These are phyloP conservation scores for Trametes elegans DNA, from an alignment of 768 basidiomycete species.

Conservation along the genomic window DNA sequence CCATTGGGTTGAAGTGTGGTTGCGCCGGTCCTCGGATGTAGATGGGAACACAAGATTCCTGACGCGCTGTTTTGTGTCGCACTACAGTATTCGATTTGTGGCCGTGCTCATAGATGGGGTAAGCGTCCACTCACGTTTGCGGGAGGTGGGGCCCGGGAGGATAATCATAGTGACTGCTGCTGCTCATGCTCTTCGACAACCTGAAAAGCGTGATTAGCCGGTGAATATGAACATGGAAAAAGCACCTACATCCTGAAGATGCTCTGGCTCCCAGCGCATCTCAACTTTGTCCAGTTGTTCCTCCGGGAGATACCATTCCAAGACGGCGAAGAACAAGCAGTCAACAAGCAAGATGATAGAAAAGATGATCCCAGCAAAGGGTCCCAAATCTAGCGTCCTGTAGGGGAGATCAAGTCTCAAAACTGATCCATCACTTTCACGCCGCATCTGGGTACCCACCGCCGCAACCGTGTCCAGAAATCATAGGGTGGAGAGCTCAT, in stretches of 20 bases:
- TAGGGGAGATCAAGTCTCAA: neutral
- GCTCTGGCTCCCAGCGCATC: constrained; percentile 53
- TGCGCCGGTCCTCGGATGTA: too few species aligned
- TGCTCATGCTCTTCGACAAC: constrained; percentile 1
- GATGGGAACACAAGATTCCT: too few species aligned
- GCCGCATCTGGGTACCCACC: constrained; percentile 47
- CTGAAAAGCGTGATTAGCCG: neutral
- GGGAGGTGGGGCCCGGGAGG: too few species aligned
- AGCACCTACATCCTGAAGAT: constrained; percentile 34
- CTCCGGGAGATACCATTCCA: constrained; percentile 84
- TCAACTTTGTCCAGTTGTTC: constrained; percentile 74
- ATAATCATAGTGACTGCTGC: neutral
- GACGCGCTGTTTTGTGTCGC: too few species aligned
- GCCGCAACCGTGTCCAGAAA: constrained; percentile 73
- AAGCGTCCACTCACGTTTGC: too few species aligned
- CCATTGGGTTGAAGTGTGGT: too few species aligned
- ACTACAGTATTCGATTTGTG: too few species aligned
- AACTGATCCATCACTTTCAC: too few species aligned
- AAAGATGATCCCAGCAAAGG: constrained; percentile 83
- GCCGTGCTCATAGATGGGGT: too few species aligned
- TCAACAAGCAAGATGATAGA: constrained; percentile 86
- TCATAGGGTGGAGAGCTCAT: constrained; percentile 58
- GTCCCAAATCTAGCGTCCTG: constrained; percentile 77
- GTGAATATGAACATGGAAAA: too few species aligned
- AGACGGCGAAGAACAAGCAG: constrained; percentile 79